These are phyloP conservation scores for Leccinum pellstonianum DNA, from an alignment of 768 basidiomycete genomes.

Conservation along the genomic window DNA sequence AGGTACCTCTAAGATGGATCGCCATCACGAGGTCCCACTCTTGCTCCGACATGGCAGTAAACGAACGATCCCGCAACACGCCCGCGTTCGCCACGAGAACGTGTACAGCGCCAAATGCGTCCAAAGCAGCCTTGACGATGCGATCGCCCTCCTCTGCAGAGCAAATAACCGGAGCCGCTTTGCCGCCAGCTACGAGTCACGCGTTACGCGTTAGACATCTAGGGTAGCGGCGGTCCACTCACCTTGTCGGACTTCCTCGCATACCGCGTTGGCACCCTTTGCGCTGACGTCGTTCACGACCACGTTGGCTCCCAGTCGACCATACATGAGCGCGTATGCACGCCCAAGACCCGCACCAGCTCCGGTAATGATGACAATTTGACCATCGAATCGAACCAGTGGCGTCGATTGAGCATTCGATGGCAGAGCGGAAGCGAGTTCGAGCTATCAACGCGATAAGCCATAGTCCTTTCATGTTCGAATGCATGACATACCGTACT, in stretches of 20 bases:
- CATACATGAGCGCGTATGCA: constrained; percentile 89
- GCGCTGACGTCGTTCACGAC: constrained; percentile 94
- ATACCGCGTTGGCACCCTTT: constrained; percentile 79
- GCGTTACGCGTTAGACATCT: not conserved
- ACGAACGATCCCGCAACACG: constrained; percentile 90
- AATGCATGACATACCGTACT: constrained; percentile 39
- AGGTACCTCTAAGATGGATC: constrained; percentile 89
- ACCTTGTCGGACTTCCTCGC: constrained; percentile 85
- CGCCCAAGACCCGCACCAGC: constrained; percentile 94
- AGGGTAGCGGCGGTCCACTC: constrained; percentile 12
- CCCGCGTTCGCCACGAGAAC: constrained; percentile 92
- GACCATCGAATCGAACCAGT: constrained; percentile 77
- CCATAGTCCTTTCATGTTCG: not conserved
- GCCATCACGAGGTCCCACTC: constrained; percentile 94
- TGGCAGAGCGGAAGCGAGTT: constrained; percentile 59
- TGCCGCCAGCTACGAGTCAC: constrained; percentile 70
- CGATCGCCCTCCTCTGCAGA: constrained; percentile 91
- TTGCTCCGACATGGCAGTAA: constrained; percentile 81
- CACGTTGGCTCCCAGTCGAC: constrained; percentile 90
- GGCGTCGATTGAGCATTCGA: constrained; percentile 68
- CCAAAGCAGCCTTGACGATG: constrained; percentile 83
- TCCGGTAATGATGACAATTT: constrained; percentile 93
- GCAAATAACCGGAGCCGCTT: constrained; percentile 77
- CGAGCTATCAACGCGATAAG: constrained; percentile 44
- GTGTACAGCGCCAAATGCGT: constrained; percentile 87